Conservation (phyloP, 768 basidiomycete species). For the Xanthoconium stramineum region DNA sequence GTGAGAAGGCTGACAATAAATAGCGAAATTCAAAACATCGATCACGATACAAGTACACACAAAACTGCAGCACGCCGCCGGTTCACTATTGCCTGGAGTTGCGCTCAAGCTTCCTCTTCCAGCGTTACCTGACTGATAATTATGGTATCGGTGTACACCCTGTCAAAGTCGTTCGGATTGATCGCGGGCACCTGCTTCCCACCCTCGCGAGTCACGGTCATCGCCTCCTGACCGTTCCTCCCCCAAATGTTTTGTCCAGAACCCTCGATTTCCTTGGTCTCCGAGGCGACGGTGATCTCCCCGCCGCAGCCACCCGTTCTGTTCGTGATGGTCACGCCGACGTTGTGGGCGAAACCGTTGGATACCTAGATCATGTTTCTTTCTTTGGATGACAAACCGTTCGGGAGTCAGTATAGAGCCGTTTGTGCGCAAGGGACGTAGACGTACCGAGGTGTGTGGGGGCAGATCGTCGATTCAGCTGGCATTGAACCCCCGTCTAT, state of each 20-base stretch:
- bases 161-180: conserved; percentile 14
- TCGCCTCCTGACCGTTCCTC: conserved; percentile 5
- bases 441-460: background rate
- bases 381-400: background rate
- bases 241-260: conserved; percentile 5
- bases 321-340: conserved; percentile 8
- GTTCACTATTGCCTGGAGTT: too few species aligned
- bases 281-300: background rate
- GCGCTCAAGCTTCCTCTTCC: too few species aligned
- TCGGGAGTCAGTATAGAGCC: background rate
- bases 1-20: too few species aligned
- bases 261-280: background rate
- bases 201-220: conserved; percentile 5
- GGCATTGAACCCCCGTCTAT: background rate
- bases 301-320: conserved; percentile 1
- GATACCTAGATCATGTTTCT: conserved; percentile 17
- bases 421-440: background rate
- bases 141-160: conserved; percentile 10
- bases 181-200: conserved; percentile 11
- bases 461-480: too few species aligned
- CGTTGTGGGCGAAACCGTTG: background rate
- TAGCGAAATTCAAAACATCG: too few species aligned
- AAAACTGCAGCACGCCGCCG: too few species aligned
- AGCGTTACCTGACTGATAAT: conserved; percentile 10
- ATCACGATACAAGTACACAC: too few species aligned